A percentile compares a stretch with the other conserved stretches of the same genome.
phyloP scores from a whole-genome alignment of 352 stramenopile genomes.

The Phytophthora multivora region DNA sequence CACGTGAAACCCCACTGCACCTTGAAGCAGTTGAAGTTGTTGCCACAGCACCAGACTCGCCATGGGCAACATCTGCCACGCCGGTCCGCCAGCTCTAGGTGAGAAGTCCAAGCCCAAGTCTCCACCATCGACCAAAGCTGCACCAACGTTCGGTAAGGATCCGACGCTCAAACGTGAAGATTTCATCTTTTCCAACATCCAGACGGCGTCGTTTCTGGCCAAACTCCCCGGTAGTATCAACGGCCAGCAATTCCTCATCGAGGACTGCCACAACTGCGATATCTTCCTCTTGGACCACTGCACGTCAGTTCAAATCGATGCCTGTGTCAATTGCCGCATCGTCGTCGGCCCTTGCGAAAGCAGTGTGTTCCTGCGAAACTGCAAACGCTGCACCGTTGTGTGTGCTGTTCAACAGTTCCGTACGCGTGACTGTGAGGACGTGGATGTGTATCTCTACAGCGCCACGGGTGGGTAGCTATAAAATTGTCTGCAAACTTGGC shows the following conservation, averaged over 20 bases:
- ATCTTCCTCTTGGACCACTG: conserved; percentile 82
- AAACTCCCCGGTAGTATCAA: conserved; percentile 69
- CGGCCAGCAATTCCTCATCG: conserved; percentile 83
- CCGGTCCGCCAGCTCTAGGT: conserved; percentile 20
- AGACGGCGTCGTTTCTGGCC: conserved; percentile 43
- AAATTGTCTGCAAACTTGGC: neutral
- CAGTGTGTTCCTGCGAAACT: conserved; percentile 77
- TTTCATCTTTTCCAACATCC: conserved; percentile 63
- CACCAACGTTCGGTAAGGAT: conserved; percentile 62
- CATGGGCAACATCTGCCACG: conserved; percentile 73
- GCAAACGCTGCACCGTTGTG: conserved; percentile 62
- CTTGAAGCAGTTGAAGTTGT: conserved; percentile 17
- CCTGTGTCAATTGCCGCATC: conserved; percentile 72
- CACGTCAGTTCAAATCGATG: conserved; percentile 80
- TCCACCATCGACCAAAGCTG: conserved; percentile 3
- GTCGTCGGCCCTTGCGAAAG: conserved; percentile 69
- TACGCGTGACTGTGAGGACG: conserved; percentile 62
- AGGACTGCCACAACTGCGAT: conserved; percentile 72
- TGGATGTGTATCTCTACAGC: conserved; percentile 73
- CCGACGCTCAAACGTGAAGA: conserved; percentile 72
- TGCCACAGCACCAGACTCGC: neutral
- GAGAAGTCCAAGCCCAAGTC: neutral
- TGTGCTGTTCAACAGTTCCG: conserved; percentile 79
- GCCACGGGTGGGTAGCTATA: conserved; percentile 40
- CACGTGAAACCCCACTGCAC: conserved; percentile 19